Evolutionary conservation across 345 rosid species (phyloP).

Genomic region (Arabis alpina): DNA sequence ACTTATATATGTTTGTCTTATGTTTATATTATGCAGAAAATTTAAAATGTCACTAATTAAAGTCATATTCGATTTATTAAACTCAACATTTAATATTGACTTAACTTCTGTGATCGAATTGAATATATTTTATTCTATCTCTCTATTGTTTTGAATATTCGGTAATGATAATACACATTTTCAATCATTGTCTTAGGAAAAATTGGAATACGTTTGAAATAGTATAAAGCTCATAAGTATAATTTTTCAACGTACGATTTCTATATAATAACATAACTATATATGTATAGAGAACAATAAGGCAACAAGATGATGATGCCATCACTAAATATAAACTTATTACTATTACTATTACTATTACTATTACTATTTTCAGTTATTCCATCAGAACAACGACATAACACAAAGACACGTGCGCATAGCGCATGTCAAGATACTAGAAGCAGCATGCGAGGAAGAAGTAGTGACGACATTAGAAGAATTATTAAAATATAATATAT

Average conservation of each 20-base stretch:
- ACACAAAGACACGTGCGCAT: not conserved
- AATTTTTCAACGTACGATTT: not conserved
- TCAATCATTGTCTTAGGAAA: not conserved
- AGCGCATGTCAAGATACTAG: not conserved
- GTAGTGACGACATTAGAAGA: not conserved
- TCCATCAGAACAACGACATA: conserved; percentile 4
- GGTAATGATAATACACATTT: not conserved
- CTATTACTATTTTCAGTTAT: not conserved
- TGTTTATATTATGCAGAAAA: no score
- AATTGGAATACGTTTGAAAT: not conserved
- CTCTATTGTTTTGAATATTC: not conserved
- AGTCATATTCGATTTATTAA: no score
- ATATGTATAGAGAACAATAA: not conserved
- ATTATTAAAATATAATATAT: not conserved
- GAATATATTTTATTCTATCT: not conserved
- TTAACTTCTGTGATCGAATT: not conserved
- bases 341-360: not conserved
- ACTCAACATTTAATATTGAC: no score
- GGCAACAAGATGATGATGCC: not conserved
- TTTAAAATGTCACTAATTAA: no score
- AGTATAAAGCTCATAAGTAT: not conserved
- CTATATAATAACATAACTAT: no score
- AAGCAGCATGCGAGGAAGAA: not conserved
- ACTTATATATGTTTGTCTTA: no score
- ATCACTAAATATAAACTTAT: not conserved